Percentiles rank a stretch among this genome's conserved stretches.
Evolutionary conservation across 768 basidiomycete species (phyloP).

Genomic region (Russula emetica): DNA sequence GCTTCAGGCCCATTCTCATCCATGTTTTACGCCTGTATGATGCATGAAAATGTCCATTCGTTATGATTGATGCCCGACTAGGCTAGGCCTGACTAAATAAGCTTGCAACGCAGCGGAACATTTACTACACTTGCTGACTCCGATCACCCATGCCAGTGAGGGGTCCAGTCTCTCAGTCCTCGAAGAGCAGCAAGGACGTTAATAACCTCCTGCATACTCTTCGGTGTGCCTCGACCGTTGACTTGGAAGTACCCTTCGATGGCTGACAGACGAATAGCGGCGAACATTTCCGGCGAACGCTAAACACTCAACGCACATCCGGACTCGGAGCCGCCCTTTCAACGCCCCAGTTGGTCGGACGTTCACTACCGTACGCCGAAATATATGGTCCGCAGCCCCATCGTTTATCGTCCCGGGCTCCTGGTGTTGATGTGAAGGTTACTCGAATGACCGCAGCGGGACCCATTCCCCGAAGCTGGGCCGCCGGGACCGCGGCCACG

Average conservation of each 20-base stretch:
- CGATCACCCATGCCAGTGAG: neutral
- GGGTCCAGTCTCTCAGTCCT: neutral
- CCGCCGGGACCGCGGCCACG: conserved; percentile 33
- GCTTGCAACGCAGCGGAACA: too few species aligned
- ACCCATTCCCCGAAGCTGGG: conserved; percentile 54
- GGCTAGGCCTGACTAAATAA: neutral
- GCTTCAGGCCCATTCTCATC: conserved; percentile 25
- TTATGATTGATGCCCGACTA: neutral
- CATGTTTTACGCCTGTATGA: conserved; percentile 13
- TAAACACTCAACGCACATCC: conserved; percentile 44
- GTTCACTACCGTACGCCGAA: conserved; percentile 24
- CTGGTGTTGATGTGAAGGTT: conserved; percentile 1
- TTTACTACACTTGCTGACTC: neutral
- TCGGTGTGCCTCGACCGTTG: conserved; percentile 37
- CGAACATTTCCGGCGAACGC: conserved; percentile 64
- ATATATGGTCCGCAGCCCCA: conserved; percentile 23
- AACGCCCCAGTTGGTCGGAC: neutral
- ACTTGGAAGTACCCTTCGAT: neutral
- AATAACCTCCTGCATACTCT: conserved; percentile 50
- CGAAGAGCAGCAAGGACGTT: conserved; percentile 32
- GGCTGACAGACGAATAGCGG: conserved; percentile 43
- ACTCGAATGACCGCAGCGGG: conserved; percentile 26
- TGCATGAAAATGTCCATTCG: conserved; percentile 10
- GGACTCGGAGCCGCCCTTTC: neutral
- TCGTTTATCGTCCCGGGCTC: conserved; percentile 5